phyloP scores from a whole-genome alignment of 2,329 filamentous ascomycete genomes.

The Ceratocystis cubensis region DNA sequence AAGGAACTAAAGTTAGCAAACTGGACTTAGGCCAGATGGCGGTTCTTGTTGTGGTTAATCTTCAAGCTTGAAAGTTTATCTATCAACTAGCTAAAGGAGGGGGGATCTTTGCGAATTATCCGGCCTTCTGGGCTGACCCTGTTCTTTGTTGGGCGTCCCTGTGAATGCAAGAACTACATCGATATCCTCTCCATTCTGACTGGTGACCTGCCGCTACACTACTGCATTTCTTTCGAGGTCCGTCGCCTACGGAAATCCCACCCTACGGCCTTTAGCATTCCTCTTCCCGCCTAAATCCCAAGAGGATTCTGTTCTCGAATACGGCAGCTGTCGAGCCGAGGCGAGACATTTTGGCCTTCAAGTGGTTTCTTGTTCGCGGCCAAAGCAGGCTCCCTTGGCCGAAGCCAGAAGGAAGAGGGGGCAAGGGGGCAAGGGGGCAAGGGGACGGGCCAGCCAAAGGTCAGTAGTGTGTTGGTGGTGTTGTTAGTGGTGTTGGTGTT shows the following conservation, averaged over 20 bases:
- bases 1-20: not conserved
- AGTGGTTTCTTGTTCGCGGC: not conserved
- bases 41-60: not conserved
- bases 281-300: not conserved
- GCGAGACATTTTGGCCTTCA: not conserved
- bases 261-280: not conserved
- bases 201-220: too few species aligned
- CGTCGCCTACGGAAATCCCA: not conserved
- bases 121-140: not conserved
- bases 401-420: not conserved
- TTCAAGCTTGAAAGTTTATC: not conserved
- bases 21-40: not conserved
- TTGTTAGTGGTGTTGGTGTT: too few species aligned
- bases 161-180: not conserved
- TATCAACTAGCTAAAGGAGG: not conserved
- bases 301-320: not conserved
- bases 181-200: not conserved
- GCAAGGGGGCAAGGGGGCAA: not conserved
- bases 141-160: not conserved
- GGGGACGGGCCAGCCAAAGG: too few species aligned
- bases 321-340: not conserved
- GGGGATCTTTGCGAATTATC: not conserved
- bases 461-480: too few species aligned
- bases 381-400: not conserved
- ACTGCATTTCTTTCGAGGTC: not conserved